Evolutionary conservation across 2,329 filamentous ascomycete genomes (phyloP).

Genomic region (Colletotrichum viniferum): DNA sequence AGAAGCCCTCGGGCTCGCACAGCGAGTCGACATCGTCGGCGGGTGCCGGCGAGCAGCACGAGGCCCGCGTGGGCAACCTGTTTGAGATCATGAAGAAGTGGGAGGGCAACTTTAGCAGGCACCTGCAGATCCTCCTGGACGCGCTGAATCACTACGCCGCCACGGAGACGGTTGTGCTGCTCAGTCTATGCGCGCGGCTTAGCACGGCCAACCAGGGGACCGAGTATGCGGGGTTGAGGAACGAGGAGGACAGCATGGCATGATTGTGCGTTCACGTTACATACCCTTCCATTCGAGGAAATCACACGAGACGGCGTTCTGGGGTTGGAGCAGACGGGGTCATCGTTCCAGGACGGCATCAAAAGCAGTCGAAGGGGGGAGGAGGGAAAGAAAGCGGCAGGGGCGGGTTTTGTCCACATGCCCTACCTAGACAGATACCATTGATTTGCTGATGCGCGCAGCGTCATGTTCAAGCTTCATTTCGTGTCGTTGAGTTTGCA

Average conservation of each 20-base stretch:
- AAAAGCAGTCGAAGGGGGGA: background rate
- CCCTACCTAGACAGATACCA: constrained; percentile 16
- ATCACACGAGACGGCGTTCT: constrained; percentile 1
- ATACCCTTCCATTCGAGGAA: background rate
- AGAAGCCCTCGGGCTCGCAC: constrained; percentile 39
- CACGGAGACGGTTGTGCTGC: constrained; percentile 92
- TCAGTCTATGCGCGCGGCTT: constrained; percentile 83
- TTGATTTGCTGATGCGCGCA: constrained; percentile 6
- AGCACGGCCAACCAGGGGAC: constrained; percentile 82
- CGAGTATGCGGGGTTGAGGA: constrained; percentile 63
- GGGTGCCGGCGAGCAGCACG: constrained; percentile 39
- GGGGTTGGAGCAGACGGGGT: background rate
- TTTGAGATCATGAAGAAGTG: constrained; percentile 90
- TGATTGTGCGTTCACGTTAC: background rate
- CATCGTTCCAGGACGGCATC: background rate
- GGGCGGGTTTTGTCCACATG: background rate
- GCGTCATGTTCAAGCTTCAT: background rate
- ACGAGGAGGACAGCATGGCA: constrained; percentile 55
- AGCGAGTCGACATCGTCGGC: constrained; percentile 37
- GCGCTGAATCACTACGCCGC: constrained; percentile 97
- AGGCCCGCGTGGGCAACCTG: constrained; percentile 71
- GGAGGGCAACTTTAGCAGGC: constrained; percentile 89
- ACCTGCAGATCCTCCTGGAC: constrained; percentile 92
- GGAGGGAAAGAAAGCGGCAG: background rate
- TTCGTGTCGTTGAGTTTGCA: background rate